A percentile compares a stretch with the other conserved stretches of the same genome.
Conservation (phyloP, 371 early-diverging fungal species). For the Sporodiniella umbellata region DNA sequence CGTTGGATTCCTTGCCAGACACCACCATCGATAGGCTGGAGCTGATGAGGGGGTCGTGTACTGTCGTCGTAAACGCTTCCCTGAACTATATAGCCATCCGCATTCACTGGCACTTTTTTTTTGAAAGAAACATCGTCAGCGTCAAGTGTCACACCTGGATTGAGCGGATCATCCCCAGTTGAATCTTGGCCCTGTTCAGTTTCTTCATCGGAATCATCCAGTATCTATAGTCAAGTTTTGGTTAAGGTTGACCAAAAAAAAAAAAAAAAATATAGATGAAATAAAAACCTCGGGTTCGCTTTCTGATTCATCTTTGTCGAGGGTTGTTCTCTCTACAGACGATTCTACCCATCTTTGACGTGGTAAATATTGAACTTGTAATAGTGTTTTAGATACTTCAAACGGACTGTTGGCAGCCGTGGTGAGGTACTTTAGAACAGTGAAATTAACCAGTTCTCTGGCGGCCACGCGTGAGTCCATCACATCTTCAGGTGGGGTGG, state of each 20-base stretch:
- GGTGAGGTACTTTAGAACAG: slow-evolving; percentile 64
- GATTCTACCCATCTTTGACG: slow-evolving; percentile 40
- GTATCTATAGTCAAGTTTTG: neutral
- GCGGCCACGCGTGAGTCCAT: slow-evolving; percentile 52
- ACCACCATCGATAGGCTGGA: slow-evolving; percentile 58
- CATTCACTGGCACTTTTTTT: slow-evolving; percentile 39
- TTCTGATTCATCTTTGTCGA: slow-evolving; percentile 13
- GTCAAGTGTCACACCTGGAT: slow-evolving; percentile 24
- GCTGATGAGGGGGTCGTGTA: slow-evolving; percentile 59
- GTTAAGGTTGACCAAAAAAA: too few species aligned
- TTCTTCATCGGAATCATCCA: slow-evolving; percentile 23
- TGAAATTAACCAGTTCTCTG: slow-evolving; percentile 61
- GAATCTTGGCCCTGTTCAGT: slow-evolving; percentile 23
- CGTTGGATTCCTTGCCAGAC: slow-evolving; percentile 55
- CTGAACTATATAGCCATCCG: slow-evolving; percentile 62
- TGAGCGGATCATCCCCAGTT: slow-evolving; percentile 10
- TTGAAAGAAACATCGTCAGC: slow-evolving; percentile 39
- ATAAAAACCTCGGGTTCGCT: too few species aligned
- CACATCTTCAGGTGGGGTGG: slow-evolving; percentile 37
- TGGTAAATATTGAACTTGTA: slow-evolving; percentile 83
- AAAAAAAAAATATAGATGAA: too few species aligned
- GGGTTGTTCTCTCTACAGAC: slow-evolving; percentile 2
- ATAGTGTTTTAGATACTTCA: slow-evolving; percentile 70
- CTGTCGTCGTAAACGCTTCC: slow-evolving; percentile 56
- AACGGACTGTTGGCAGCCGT: slow-evolving; percentile 71